A percentile compares a stretch with the other conserved stretches of the same genome.
Conservation (phyloP, 495 filamentous ascomycete genomes). For the Thozetella sp. region DNA sequence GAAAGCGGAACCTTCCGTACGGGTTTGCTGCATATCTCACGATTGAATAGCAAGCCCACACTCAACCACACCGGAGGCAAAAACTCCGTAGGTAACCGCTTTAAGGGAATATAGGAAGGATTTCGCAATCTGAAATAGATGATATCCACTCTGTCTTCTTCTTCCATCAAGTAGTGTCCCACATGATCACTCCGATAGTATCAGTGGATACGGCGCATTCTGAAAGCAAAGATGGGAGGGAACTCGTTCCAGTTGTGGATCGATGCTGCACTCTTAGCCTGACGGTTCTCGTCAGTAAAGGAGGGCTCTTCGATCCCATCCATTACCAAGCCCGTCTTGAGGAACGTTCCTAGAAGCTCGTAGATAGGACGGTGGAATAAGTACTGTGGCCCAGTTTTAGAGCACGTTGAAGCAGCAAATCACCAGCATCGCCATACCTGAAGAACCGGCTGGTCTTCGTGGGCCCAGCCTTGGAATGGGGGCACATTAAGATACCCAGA, state of each 20-base stretch:
- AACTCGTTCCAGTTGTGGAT: conserved; percentile 34
- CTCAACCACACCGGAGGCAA: too few species aligned
- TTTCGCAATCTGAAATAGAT: too few species aligned
- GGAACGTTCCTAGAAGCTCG: conserved; percentile 38
- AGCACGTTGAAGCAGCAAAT: neutral
- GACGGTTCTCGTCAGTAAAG: conserved; percentile 25
- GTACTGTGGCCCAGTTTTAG: conserved; percentile 4
- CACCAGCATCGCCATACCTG: conserved; percentile 22
- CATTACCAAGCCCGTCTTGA: conserved; percentile 33
- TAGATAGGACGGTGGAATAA: conserved; percentile 43
- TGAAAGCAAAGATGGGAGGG: conserved; percentile 34
- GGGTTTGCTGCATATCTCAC: too few species aligned
- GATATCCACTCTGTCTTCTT: too few species aligned
- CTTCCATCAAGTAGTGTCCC: too few species aligned
- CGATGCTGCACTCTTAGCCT: conserved; percentile 20
- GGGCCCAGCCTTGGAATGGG: conserved; percentile 30
- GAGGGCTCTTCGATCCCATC: conserved; percentile 43
- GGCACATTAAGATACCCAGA: conserved; percentile 34
- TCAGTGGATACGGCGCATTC: conserved; percentile 19
- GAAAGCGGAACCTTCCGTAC: too few species aligned
- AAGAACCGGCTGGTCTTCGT: conserved; percentile 23
- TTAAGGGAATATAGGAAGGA: too few species aligned
- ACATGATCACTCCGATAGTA: too few species aligned
- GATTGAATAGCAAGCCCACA: too few species aligned
- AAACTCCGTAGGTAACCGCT: too few species aligned